phyloP scores from a whole-genome alignment of 805 yeast species.

The Wickerhamiella sergipiensis region DNA sequence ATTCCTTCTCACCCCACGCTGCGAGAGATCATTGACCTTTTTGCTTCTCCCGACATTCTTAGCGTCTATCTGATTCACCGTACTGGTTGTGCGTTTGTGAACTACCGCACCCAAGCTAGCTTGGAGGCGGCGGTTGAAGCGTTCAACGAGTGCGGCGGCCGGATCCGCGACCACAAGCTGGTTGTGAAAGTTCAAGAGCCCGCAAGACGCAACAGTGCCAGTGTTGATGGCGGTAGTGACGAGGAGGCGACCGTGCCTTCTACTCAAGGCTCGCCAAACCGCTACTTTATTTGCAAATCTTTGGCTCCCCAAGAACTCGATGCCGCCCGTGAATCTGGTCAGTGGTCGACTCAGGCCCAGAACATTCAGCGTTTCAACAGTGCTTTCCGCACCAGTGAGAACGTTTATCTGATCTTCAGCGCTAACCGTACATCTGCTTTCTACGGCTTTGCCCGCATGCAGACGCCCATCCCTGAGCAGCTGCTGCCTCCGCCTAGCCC shows the following conservation, averaged over 20 bases:
- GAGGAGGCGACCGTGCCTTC: background rate
- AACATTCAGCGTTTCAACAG: slow-evolving; percentile 26
- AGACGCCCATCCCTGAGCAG: slow-evolving; percentile 15
- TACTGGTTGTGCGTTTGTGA: slow-evolving; percentile 32
- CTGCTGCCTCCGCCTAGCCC: background rate
- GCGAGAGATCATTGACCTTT: slow-evolving; percentile 24
- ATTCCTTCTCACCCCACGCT: slow-evolving; percentile 26
- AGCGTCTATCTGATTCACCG: slow-evolving; percentile 28
- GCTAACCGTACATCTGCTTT: slow-evolving; percentile 30
- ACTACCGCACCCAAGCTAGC: slow-evolving; percentile 22
- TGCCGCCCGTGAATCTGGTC: slow-evolving; percentile 22
- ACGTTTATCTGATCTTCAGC: slow-evolving; percentile 28
- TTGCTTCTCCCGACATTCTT: slow-evolving; percentile 26
- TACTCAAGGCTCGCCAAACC: slow-evolving; percentile 12
- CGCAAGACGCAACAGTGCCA: background rate
- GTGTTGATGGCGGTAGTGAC: background rate
- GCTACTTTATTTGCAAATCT: slow-evolving; percentile 30
- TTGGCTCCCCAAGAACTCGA: slow-evolving; percentile 27
- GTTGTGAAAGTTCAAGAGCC: slow-evolving; percentile 19
- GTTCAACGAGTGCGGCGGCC: slow-evolving; percentile 13
- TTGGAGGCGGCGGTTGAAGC: slow-evolving; percentile 19
- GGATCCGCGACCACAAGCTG: slow-evolving; percentile 23
- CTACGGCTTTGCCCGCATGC: slow-evolving; percentile 30
- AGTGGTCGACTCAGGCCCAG: slow-evolving; percentile 31
- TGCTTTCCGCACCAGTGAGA: slow-evolving; percentile 24